These are phyloP conservation scores for Camellia sinensis DNA, from an alignment of 148 eudicot genomes.

Conservation along the genomic window DNA sequence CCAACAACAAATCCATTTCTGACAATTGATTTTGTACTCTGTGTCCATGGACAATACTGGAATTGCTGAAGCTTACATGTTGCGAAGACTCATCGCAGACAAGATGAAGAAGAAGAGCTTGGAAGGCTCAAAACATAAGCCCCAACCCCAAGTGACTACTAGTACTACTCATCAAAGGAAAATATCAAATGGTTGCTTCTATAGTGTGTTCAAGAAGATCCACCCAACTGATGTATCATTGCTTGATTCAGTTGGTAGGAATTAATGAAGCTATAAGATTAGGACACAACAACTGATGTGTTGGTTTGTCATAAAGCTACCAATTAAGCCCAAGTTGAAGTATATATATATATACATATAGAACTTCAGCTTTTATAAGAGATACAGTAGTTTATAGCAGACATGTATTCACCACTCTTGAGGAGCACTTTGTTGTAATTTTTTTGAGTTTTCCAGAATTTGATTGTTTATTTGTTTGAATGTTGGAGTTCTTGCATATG, in stretches of 20 bases:
- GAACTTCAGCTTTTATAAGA: too few relatives aligned
- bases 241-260: neutral
- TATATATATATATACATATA: too few relatives aligned
- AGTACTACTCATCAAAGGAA: neutral
- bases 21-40: too few relatives aligned
- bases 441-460: neutral
- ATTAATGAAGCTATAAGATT: neutral
- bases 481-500: too few relatives aligned
- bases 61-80: neutral
- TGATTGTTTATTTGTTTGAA: neutral
- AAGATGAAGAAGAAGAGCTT: neutral
- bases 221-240: neutral
- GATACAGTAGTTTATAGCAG: too few relatives aligned
- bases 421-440: neutral
- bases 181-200: neutral
- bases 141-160: neutral
- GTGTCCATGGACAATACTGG: neutral
- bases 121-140: neutral
- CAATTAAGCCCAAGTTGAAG: too few relatives aligned
- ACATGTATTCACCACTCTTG: too few relatives aligned
- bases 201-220: neutral
- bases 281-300: neutral
- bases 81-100: neutral
- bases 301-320: neutral
- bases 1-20: neutral